Conservation (phyloP, 1,284 basidiomycete species). For the Rhizoctonia solani region DNA sequence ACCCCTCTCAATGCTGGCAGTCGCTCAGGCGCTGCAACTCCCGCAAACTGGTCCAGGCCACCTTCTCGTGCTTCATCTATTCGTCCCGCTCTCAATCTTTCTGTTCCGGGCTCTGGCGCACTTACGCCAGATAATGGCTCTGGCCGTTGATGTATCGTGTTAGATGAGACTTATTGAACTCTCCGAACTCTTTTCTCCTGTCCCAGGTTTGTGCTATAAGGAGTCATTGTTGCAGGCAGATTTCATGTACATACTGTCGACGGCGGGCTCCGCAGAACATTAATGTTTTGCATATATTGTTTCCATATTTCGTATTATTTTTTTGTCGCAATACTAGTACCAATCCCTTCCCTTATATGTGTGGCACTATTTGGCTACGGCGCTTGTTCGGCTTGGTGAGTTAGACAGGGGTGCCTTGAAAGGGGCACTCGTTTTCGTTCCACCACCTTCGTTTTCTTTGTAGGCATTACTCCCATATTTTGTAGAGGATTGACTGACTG, state of each 20-base stretch:
- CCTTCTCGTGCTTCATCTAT: slow-evolving; percentile 17
- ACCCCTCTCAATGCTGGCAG: slow-evolving; percentile 4
- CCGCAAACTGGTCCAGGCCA: slow-evolving; percentile 27
- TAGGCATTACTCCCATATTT: neutral
- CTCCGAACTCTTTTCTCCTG: slow-evolving; percentile 11
- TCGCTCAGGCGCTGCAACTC: slow-evolving; percentile 14
- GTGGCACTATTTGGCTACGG: neutral
- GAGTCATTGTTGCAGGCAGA: slow-evolving; percentile 31
- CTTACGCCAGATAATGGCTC: slow-evolving; percentile 13
- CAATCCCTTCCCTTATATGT: neutral
- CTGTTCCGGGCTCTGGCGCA: slow-evolving; percentile 18
- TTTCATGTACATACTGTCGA: slow-evolving; percentile 31
- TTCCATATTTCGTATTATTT: neutral
- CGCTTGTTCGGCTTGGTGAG: neutral
- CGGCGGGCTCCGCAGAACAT: slow-evolving; percentile 31
- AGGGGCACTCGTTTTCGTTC: slow-evolving; percentile 13
- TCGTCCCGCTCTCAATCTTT: slow-evolving; percentile 24
- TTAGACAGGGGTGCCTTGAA: slow-evolving; percentile 5
- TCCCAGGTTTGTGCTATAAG: neutral
- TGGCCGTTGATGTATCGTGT: slow-evolving; percentile 15
- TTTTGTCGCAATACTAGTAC: neutral
- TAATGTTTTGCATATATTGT: slow-evolving; percentile 25
- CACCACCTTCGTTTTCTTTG: slow-evolving; percentile 31
- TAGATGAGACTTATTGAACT: slow-evolving; percentile 9
- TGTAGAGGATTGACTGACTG: neutral